phyloP scores from a whole-genome alignment of 2,329 filamentous ascomycete genomes.

The Botrytis pseudocinerea region DNA sequence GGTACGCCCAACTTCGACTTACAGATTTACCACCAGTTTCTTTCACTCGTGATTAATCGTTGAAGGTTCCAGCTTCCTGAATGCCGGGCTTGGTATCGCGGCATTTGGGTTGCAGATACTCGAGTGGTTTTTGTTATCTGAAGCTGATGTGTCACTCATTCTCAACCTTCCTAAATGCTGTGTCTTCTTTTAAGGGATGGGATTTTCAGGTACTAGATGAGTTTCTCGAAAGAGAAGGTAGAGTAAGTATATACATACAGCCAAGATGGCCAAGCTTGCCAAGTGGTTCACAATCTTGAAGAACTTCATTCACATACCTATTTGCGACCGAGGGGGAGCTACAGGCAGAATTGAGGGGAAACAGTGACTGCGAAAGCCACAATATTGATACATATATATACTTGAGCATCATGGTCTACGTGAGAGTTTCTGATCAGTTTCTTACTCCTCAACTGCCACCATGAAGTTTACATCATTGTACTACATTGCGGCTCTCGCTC shows the following conservation, averaged over 20 bases:
- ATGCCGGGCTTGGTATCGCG: background rate
- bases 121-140: background rate
- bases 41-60: background rate
- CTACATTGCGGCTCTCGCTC: slow-evolving; percentile 27
- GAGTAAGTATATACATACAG: background rate
- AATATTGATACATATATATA: slow-evolving; percentile 1
- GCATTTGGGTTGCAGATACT: background rate
- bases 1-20: background rate
- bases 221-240: background rate
- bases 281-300: background rate
- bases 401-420: background rate
- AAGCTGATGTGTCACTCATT: background rate
- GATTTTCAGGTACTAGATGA: background rate
- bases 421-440: background rate
- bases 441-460: background rate
- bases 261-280: slow-evolving; percentile 13
- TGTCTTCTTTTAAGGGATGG: background rate
- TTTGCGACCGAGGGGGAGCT: background rate
- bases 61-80: background rate
- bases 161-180: background rate
- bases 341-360: background rate
- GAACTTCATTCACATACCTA: background rate
- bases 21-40: background rate
- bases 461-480: slow-evolving; percentile 33
- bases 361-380: background rate